Percentiles rank a stretch among this genome's conserved stretches.
These are phyloP conservation scores for Tetradesmus lagerheimii DNA, from an alignment of 139 green algal species.

Conservation along the genomic window DNA sequence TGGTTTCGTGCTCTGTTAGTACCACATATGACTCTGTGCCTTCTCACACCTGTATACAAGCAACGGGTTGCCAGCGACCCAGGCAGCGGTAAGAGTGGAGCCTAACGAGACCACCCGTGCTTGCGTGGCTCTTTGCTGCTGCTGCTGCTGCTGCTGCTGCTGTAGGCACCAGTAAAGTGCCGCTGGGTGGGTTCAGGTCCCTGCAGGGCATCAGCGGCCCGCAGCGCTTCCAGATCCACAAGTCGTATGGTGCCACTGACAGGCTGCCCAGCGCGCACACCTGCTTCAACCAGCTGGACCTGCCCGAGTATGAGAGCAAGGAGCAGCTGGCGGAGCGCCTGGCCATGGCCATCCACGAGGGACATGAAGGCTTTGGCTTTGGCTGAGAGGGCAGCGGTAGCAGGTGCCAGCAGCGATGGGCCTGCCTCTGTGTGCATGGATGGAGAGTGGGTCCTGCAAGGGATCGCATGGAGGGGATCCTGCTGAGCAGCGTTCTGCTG, in stretches of 20 bases:
- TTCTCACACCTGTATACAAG: no score
- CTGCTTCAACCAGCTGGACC: slow-evolving; percentile 92
- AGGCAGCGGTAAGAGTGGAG: no score
- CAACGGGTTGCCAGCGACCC: no score
- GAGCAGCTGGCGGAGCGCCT: slow-evolving; percentile 94
- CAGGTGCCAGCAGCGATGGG: no score
- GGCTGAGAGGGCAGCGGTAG: slow-evolving; percentile 61
- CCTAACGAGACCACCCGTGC: no score
- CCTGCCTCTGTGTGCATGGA: no score
- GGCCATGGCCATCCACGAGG: slow-evolving; percentile 91
- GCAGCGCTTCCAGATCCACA: slow-evolving; percentile 92
- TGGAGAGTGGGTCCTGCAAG: neutral
- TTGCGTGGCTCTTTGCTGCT: neutral
- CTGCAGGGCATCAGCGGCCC: slow-evolving; percentile 95
- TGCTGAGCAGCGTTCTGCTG: neutral
- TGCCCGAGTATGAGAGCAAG: slow-evolving; percentile 88
- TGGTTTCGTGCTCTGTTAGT: no score
- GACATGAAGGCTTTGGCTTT: slow-evolving; percentile 94
- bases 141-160: slow-evolving; percentile 18
- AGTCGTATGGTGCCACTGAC: slow-evolving; percentile 53
- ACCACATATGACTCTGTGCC: no score
- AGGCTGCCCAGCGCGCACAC: slow-evolving; percentile 86
- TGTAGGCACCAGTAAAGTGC: slow-evolving; percentile 94
- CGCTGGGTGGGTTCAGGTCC: slow-evolving; percentile 94
- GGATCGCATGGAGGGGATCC: no score